phyloP scores from a whole-genome alignment of 2,329 filamentous ascomycete species.

The Fusarium albosuccineum region DNA sequence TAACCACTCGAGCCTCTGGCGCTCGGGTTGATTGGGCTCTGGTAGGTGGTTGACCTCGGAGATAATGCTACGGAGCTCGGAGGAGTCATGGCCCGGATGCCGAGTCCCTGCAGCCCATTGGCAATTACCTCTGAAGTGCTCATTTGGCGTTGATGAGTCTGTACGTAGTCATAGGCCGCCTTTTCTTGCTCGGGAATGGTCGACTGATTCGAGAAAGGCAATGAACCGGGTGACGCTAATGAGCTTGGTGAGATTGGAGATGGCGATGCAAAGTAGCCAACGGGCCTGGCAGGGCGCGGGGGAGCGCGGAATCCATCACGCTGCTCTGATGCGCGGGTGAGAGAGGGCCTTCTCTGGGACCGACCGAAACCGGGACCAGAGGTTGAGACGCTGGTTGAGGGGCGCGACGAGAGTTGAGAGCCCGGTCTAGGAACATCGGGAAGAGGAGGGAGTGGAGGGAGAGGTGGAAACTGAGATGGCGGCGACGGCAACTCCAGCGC shows the following conservation, averaged over 20 bases:
- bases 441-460: conserved; percentile 9
- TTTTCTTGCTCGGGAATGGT: neutral
- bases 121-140: neutral
- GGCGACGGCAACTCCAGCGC: neutral
- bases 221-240: neutral
- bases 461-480: conserved; percentile 3
- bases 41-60: neutral
- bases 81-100: conserved; percentile 3
- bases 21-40: neutral
- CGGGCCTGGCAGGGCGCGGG: neutral
- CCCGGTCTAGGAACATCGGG: conserved; percentile 1
- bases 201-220: neutral
- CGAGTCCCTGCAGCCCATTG: neutral
- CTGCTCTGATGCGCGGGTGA: neutral
- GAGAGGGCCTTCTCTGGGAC: conserved; percentile 5
- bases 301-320: neutral
- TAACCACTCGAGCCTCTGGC: neutral
- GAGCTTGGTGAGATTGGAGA: conserved; percentile 3
- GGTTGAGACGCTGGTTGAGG: neutral
- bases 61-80: conserved; percentile 3
- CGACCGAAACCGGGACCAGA: neutral
- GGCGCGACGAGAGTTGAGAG: neutral
- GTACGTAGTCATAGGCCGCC: neutral
- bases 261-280: neutral
- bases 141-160: neutral